Evolutionary conservation across 2,329 filamentous ascomycete species (phyloP), one percentile per base, ranked within the genome.

Genomic region (Pyrenophora seminiperda): DNA sequence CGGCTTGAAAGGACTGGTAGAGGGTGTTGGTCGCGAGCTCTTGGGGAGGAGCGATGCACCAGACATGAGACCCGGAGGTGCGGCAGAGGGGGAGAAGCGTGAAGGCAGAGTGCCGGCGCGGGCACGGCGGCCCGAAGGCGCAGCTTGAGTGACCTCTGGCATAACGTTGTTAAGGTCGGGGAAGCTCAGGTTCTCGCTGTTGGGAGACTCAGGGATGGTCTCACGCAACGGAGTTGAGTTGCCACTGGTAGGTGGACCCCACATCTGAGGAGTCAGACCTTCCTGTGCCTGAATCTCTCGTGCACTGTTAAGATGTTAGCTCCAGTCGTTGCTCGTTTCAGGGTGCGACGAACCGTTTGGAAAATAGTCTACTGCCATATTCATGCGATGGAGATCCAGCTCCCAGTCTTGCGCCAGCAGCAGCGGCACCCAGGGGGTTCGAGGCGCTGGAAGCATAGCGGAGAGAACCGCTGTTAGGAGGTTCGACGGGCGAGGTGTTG

Each of bases 201-300:
- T 94, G 24, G 94, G 94, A 29, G 93, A 97, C 76, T 99, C 94
- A 58, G 93, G 92, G 54, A 99, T 97, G 60, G 93, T 97, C 78
- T 97, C 94, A 68, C 94, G 90, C 42, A 99, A 83, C 62, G 94
- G 94, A 33, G 93, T 97, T 15, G 93, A 97, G 74, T 96, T 93
- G 59, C 93, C 94, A 73, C 93, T 97, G 47, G 93, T 96, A 40
- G 94, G 93, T 60, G 94, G 93, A 9, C 94, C 91, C 94, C 94
- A 97, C 43, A 87, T 75, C 73, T 83, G 81, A 68, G 81, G 87
- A 71, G 79, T 78, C 41, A 96, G 81, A 42, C 92, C 92, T 82
- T 97, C 93, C 77, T 97, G 92, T 46, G 92, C 92, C 78, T 97
- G 93, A 56, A 97, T 97, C 75, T 99, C 94, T 73, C 94, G 85